These are phyloP conservation scores for Colletotrichum musicola DNA, from an alignment of 2,329 filamentous ascomycete genomes.

Conservation along the genomic window DNA sequence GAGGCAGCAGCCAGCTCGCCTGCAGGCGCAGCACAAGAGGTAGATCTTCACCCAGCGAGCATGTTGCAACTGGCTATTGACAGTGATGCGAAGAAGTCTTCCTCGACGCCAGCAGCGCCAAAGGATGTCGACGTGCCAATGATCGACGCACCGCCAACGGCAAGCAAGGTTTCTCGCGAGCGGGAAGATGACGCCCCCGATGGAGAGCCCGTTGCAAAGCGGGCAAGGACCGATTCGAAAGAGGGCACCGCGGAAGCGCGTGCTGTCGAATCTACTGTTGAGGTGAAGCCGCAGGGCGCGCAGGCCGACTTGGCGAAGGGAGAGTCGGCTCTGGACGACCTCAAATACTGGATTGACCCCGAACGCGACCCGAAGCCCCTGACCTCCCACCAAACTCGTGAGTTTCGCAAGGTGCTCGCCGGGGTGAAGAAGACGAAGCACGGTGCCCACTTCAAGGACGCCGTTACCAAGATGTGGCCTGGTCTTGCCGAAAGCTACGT, in stretches of 20 bases:
- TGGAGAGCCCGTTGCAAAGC: conserved; percentile 79
- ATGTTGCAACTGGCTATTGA: conserved; percentile 56
- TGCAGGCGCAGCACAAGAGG: conserved; percentile 45
- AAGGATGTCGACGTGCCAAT: conserved; percentile 60
- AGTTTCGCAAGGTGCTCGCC: conserved; percentile 74
- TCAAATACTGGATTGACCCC: conserved; percentile 57
- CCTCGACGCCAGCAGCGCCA: conserved; percentile 1
- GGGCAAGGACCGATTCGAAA: conserved; percentile 78
- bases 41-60: conserved; percentile 51
- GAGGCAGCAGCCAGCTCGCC: neutral
- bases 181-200: conserved; percentile 79
- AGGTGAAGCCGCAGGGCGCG: conserved; percentile 48
- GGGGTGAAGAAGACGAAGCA: conserved; percentile 89
- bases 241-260: conserved; percentile 50
- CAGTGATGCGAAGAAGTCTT: conserved; percentile 44
- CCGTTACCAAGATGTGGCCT: conserved; percentile 83
- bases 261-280: conserved; percentile 41
- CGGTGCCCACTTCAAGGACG: conserved; percentile 79
- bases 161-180: conserved; percentile 76
- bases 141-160: conserved; percentile 62
- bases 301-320: conserved; percentile 42
- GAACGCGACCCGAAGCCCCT: conserved; percentile 63
- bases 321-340: conserved; percentile 43
- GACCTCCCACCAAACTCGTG: conserved; percentile 70
- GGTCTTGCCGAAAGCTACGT: conserved; percentile 80